phyloP scores from a whole-genome alignment of 306 rosid genomes.

The Acacia confusa region DNA sequence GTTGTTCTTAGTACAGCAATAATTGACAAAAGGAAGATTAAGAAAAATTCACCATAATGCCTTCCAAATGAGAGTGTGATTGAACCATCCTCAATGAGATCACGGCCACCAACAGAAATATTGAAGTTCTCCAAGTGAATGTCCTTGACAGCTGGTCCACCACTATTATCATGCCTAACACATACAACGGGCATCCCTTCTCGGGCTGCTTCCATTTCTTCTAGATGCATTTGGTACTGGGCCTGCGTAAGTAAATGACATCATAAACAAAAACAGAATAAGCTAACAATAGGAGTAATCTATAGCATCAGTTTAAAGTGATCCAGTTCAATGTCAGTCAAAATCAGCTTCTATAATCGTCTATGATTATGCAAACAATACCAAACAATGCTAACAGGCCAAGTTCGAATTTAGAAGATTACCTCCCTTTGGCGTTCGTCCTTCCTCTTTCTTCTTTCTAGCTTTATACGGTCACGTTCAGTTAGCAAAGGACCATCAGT shows the following conservation, averaged over 20 bases:
- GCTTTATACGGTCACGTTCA: constrained; percentile 80
- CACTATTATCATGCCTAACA: constrained; percentile 67
- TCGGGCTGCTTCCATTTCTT: constrained; percentile 90
- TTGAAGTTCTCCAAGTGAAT: constrained; percentile 86
- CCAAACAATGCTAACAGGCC: background rate
- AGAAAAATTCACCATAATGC: constrained; percentile 73
- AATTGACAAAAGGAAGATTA: background rate
- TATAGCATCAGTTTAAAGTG: background rate
- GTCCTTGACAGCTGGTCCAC: constrained; percentile 83
- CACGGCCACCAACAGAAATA: constrained; percentile 97
- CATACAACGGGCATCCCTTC: constrained; percentile 90
- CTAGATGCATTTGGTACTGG: constrained; percentile 82
- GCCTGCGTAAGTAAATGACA: constrained; percentile 44
- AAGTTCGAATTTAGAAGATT: background rate
- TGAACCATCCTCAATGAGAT: constrained; percentile 87
- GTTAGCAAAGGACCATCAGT: constrained; percentile 82
- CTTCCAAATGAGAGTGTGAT: constrained; percentile 92
- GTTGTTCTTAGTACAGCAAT: background rate
- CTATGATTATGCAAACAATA: constrained; percentile 5
- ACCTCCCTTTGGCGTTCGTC: constrained; percentile 99
- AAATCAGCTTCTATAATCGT: background rate
- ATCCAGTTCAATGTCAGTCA: constrained; percentile 1
- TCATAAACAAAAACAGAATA: constrained; percentile 5
- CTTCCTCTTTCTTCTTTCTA: constrained; percentile 85
- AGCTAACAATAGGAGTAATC: background rate